Evolutionary conservation across 768 basidiomycete genomes (phyloP).

Genomic region (Pholiota molesta): DNA sequence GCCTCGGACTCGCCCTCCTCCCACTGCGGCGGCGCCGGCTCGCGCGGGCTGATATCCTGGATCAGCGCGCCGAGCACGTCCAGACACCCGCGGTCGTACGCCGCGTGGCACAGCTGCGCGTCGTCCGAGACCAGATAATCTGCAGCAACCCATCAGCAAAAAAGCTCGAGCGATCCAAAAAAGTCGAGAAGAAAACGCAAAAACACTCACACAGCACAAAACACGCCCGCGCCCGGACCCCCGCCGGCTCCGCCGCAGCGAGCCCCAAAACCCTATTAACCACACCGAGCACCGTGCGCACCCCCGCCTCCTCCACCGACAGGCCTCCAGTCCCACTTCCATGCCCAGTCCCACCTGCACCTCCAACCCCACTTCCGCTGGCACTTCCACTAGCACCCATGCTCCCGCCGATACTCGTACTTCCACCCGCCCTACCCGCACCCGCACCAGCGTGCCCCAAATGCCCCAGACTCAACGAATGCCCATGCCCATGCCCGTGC

Average conservation of each 20-base stretch:
- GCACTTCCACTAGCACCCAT: background rate
- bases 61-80: conserved; percentile 54
- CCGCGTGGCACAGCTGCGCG: conserved; percentile 62
- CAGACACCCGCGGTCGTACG: conserved; percentile 72
- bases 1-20: conserved; percentile 75
- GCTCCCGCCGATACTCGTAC: too few species aligned
- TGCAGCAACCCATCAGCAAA: conserved; percentile 18
- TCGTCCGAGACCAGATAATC: conserved; percentile 77
- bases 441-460: background rate
- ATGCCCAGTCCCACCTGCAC: background rate
- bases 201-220: conserved; percentile 53
- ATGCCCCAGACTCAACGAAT: background rate
- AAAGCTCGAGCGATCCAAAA: too few species aligned
- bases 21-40: conserved; percentile 44
- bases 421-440: too few species aligned
- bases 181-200: background rate
- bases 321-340: background rate
- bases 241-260: conserved; percentile 36
- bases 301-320: conserved; percentile 45
- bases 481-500: background rate
- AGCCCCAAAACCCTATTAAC: conserved; percentile 60
- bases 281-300: conserved; percentile 69
- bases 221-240: conserved; percentile 66
- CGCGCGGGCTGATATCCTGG: conserved; percentile 54
- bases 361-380: background rate